Evolutionary conservation across 352 stramenopile genomes (phyloP), one percentile per base, ranked within the genome.

Genomic region (Globisporangium parvum): DNA sequence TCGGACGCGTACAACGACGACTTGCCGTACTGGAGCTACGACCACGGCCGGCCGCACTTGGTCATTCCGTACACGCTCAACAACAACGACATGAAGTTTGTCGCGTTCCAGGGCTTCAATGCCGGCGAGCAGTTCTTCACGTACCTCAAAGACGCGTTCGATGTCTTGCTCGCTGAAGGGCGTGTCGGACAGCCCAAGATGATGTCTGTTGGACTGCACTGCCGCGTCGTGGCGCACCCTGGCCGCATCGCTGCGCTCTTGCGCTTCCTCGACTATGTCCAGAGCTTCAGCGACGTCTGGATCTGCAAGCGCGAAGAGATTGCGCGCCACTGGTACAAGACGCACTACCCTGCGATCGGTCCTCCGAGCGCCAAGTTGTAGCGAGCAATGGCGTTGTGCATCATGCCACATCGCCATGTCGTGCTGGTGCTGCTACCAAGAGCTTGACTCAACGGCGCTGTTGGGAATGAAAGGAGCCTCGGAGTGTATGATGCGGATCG

Each of bases 1-100:
- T 91, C 91, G 6, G 95, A 98, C 70, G 82, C 91, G 1, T 98
- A 98, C 70, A 92, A 92, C 58, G 93, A 98, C 68, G 95, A 98
- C 66, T 75, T 98, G 35, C 95, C 95, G 0, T 98, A 97, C 77
- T 98, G 93, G 92, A 96, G 81, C 58, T 77, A 70, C 51, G 84
- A 95, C 42, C 92, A 91, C 63, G 85, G 82, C 8, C 73, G 83
- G 26, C 89, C 91, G 35, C 95, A 98, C 66, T 69, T 98, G n/a
- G 80, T 98, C 5, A 97, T 98, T 60, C 93, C 93, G 2, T 98
- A 98, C 75, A 98, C 93, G 41, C 70, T 98, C 31, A 93, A 83
- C 54, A 96, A 97, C 61, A 98, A 98, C 73, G 93, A 98, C 68
- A 98, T 98, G 93, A 87, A 95, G 68, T 98, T 98, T 67, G 89